phyloP scores from a whole-genome alignment of 768 basidiomycete genomes.

The Pleurotus sapidus region DNA sequence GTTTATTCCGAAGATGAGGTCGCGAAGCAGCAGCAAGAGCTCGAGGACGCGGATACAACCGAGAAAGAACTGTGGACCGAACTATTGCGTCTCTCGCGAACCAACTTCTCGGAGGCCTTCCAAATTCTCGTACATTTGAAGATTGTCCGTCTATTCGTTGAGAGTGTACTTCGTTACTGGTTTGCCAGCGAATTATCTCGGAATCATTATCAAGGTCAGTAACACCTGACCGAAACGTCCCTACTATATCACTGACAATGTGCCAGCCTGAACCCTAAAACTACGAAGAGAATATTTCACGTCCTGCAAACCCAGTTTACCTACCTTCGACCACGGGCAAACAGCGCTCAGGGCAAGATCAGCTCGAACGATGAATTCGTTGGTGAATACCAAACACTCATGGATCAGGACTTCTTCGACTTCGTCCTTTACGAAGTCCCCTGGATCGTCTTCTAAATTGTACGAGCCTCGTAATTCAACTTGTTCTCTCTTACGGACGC shows the following conservation, averaged over 20 bases:
- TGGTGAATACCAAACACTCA: constrained; percentile 88
- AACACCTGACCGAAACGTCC: not conserved
- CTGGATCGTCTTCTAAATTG: constrained; percentile 68
- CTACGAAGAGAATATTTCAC: constrained; percentile 73
- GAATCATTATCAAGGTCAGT: constrained; percentile 73
- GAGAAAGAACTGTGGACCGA: constrained; percentile 99
- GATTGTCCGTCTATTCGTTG: constrained; percentile 86
- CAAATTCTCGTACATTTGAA: constrained; percentile 94
- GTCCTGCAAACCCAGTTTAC: constrained; percentile 74
- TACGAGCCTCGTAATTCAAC: constrained; percentile 2
- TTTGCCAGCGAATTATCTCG: constrained; percentile 87
- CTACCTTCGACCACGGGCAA: constrained; percentile 75
- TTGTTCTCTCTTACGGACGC: not conserved
- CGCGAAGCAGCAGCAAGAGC: constrained; percentile 76
- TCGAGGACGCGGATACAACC: constrained; percentile 74
- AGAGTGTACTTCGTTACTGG: constrained; percentile 96
- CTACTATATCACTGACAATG: not conserved
- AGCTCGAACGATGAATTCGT: constrained; percentile 63
- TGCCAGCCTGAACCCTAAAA: constrained; percentile 81
- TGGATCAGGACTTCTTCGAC: constrained; percentile 96
- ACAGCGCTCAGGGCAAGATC: constrained; percentile 37
- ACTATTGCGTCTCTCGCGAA: constrained; percentile 82
- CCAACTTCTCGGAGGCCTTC: constrained; percentile 96
- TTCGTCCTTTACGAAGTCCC: constrained; percentile 94
- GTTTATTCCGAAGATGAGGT: constrained; percentile 81